Evolutionary conservation across 2,329 filamentous ascomycete species (phyloP).

Genomic region (Nakataea oryzae): DNA sequence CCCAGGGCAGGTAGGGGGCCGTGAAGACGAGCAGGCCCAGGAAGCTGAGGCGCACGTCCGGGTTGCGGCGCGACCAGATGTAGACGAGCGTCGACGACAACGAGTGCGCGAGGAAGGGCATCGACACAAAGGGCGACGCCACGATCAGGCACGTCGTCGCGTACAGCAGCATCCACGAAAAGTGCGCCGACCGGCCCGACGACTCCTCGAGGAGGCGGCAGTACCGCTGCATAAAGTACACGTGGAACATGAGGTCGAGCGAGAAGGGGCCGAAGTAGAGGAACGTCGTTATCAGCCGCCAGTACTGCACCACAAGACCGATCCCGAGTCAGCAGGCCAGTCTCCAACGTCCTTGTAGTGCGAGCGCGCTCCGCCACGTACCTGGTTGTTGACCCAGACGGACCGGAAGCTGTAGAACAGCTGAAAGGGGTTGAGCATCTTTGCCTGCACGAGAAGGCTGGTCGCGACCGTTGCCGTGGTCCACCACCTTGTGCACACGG

Average conservation of each 20-base stretch:
- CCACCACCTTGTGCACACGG: conserved; percentile 92
- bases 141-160: conserved; percentile 68
- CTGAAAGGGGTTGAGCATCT: conserved; percentile 86
- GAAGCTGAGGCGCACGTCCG: conserved; percentile 81
- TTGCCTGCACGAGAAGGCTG: conserved; percentile 84
- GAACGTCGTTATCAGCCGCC: conserved; percentile 92
- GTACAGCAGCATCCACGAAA: conserved; percentile 89
- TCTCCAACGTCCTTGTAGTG: background rate
- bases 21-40: conserved; percentile 84
- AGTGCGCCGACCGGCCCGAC: conserved; percentile 83
- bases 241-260: conserved; percentile 90
- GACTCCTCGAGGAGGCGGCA: conserved; percentile 91
- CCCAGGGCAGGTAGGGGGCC: conserved; percentile 92
- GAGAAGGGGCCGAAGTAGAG: conserved; percentile 94
- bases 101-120: conserved; percentile 90
- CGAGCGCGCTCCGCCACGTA: conserved; percentile 29
- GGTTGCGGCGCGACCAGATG: conserved; percentile 94
- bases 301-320: conserved; percentile 54
- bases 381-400: conserved; percentile 87
- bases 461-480: conserved; percentile 84
- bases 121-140: conserved; percentile 77
- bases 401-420: conserved; percentile 93
- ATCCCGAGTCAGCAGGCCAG: background rate
- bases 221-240: conserved; percentile 97
- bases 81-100: conserved; percentile 91